These are phyloP conservation scores for Chaetomium olivaceum DNA, from an alignment of 2,329 filamentous ascomycete genomes.

Conservation along the genomic window DNA sequence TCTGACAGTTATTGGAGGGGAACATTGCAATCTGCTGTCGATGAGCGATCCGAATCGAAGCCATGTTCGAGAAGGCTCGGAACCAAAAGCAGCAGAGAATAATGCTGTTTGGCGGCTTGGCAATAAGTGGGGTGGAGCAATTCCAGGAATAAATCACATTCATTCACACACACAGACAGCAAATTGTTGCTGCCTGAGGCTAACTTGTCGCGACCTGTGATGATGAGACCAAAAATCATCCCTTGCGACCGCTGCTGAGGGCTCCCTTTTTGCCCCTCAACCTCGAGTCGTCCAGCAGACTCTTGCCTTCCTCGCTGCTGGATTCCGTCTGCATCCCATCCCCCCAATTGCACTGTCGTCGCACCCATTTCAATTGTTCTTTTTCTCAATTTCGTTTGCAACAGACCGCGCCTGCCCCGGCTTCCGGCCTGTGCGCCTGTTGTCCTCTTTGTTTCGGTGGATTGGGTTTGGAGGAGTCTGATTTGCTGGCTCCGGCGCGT, in stretches of 20 bases:
- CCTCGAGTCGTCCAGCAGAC: constrained; percentile 27
- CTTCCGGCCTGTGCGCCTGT: constrained; percentile 16
- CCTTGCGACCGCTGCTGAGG: background rate
- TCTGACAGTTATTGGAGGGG: background rate
- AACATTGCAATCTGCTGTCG: constrained; percentile 11
- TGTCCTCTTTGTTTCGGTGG: constrained; percentile 18
- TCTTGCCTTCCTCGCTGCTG: constrained; percentile 32
- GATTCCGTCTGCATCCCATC: constrained; percentile 21
- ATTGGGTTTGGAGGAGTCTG: constrained; percentile 24
- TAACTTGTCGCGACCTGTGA: background rate
- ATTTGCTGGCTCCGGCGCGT: constrained; percentile 32
- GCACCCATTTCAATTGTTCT: constrained; percentile 12
- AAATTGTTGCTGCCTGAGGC: constrained; percentile 19
- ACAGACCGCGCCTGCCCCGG: constrained; percentile 14
- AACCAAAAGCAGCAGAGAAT: constrained; percentile 16
- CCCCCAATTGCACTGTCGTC: constrained; percentile 15
- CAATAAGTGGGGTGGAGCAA: background rate
- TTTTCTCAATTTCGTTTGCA: constrained; percentile 7
- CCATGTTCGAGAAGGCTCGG: constrained; percentile 15
- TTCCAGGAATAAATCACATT: background rate
- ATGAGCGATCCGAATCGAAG: background rate
- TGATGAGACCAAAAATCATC: constrained; percentile 6
- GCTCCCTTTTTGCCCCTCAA: constrained; percentile 10
- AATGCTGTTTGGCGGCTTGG: constrained; percentile 15
- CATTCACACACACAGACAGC: too few relatives aligned